Conservation (phyloP, 2,329 filamentous ascomycete species). For the Fusarium tuaranense region DNA sequence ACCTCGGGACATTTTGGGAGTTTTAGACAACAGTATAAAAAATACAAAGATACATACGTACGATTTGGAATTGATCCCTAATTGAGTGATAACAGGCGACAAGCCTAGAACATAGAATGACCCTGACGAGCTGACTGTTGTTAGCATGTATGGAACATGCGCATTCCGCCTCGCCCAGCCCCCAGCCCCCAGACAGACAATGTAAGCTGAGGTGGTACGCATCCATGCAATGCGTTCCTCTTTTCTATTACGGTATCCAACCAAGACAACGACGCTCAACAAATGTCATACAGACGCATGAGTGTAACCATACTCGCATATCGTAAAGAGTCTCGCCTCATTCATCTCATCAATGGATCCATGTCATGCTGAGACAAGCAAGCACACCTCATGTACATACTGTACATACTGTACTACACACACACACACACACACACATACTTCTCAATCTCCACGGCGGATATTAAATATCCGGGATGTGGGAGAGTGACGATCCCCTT, state of each 20-base stretch:
- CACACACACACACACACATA: neutral
- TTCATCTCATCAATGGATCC: neutral
- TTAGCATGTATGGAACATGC: neutral
- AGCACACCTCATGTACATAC: neutral
- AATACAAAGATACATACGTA: neutral
- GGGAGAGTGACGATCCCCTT: neutral
- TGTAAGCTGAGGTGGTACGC: slow-evolving; percentile 9
- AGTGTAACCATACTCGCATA: slow-evolving; percentile 26
- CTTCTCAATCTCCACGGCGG: neutral
- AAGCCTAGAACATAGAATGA: neutral
- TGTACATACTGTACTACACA: neutral
- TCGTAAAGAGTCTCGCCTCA: neutral
- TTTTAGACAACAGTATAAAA: slow-evolving; percentile 24
- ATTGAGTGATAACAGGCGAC: neutral
- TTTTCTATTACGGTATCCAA: neutral
- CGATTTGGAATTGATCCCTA: slow-evolving; percentile 2
- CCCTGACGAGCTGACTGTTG: slow-evolving; percentile 3
- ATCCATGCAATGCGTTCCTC: neutral
- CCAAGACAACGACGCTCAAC: neutral
- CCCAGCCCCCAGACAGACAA: neutral
- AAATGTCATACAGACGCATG: slow-evolving; percentile 7
- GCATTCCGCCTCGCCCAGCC: neutral
- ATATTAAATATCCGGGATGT: neutral
- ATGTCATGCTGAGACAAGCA: neutral
- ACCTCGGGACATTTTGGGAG: slow-evolving; percentile 31